phyloP scores from a whole-genome alignment of 352 stramenopile genomes.

The Globisporangium cederbergense region DNA sequence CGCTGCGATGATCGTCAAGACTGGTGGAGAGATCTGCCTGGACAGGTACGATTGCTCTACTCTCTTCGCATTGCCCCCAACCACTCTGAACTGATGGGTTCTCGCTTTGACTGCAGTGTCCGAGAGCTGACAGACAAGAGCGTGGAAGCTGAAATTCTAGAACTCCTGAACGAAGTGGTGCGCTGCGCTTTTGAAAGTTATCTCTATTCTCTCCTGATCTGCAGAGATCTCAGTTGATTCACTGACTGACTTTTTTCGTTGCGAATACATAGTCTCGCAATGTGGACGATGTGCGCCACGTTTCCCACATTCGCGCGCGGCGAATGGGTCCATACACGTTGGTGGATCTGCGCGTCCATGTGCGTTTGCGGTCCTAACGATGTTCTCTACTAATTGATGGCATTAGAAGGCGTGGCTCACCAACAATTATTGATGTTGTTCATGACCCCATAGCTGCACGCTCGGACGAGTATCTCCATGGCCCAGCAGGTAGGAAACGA shows the following conservation, averaged over 20 bases:
- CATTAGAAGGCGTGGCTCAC: too few relatives aligned
- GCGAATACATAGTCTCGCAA: constrained; percentile 45
- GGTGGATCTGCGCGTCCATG: constrained; percentile 82
- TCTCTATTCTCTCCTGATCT: neutral
- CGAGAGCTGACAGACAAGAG: constrained; percentile 84
- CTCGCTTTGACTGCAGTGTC: constrained; percentile 33
- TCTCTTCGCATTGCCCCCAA: too few relatives aligned
- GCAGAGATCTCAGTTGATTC: neutral
- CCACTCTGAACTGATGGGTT: neutral
- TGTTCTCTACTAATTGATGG: neutral
- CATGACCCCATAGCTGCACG: constrained; percentile 44
- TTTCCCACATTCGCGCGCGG: constrained; percentile 78
- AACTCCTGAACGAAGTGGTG: constrained; percentile 74
- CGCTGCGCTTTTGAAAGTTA: neutral
- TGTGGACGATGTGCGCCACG: constrained; percentile 75
- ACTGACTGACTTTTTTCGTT: neutral
- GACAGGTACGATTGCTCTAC: constrained; percentile 43
- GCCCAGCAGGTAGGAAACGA: constrained; percentile 54
- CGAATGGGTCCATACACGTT: constrained; percentile 87
- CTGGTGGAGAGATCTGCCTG: constrained; percentile 76
- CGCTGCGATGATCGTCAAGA: constrained; percentile 88
- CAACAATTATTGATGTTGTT: neutral
- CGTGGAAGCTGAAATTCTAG: constrained; percentile 74
- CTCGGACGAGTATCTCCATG: constrained; percentile 81
- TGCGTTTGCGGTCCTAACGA: constrained; percentile 25